phyloP scores from a whole-genome alignment of 345 rosid genomes.

The Gossypium herbaceum region DNA sequence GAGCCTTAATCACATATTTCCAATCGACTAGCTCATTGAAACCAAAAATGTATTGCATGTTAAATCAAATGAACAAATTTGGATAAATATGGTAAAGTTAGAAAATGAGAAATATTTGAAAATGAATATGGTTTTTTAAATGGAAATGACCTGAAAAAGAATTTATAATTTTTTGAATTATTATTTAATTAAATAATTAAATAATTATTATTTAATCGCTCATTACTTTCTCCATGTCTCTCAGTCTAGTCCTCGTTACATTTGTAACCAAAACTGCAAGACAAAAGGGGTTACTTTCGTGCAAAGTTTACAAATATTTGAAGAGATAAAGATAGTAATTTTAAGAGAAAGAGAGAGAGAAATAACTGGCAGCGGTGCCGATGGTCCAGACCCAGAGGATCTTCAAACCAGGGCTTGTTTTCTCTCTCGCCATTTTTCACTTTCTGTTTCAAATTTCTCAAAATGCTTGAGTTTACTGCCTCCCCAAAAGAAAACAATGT shows the following conservation, averaged over 20 bases:
- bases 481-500: background rate
- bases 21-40: no score
- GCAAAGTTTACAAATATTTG: background rate
- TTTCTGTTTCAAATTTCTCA: background rate
- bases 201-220: background rate
- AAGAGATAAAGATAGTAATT: background rate
- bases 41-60: no score
- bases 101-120: no score
- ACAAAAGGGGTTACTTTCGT: background rate
- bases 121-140: no score
- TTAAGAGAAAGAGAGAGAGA: background rate
- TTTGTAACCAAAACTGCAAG: constrained; percentile 60
- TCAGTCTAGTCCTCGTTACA: constrained; percentile 63
- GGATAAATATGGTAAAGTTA: no score
- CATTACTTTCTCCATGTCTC: constrained; percentile 55
- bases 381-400: constrained; percentile 86
- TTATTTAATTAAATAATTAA: no score
- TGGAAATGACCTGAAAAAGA: no score
- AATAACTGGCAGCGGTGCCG: constrained; percentile 70
- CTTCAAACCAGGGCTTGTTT: constrained; percentile 65
- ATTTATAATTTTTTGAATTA: no score
- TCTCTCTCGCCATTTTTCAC: constrained; percentile 51
- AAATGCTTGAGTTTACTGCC: background rate
- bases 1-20: no score
- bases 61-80: no score